A percentile compares a stretch with the other conserved stretches of the same genome.
phyloP scores from a whole-genome alignment of 148 eudicot genomes.

The Pharnaceum exiguum region DNA sequence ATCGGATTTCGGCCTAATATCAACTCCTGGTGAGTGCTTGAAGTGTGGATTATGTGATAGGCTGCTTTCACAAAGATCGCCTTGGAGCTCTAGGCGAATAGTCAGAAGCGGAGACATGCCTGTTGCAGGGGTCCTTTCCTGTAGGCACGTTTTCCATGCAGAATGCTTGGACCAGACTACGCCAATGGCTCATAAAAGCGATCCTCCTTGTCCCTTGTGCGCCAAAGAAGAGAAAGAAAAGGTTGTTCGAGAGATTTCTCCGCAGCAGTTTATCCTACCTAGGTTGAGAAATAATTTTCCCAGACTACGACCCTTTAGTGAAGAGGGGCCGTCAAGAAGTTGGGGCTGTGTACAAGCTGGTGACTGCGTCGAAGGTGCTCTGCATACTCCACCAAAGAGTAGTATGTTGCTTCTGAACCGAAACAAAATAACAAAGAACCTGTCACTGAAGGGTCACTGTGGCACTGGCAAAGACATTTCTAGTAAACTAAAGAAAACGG shows the following conservation, averaged over 20 bases:
- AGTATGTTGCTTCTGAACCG: slow-evolving; percentile 58
- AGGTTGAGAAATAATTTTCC: slow-evolving; percentile 48
- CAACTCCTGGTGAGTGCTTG: slow-evolving; percentile 27
- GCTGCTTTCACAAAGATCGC: slow-evolving; percentile 85
- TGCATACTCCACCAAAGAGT: slow-evolving; percentile 50
- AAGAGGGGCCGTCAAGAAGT: slow-evolving; percentile 62
- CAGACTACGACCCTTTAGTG: slow-evolving; percentile 42
- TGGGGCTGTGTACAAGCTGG: slow-evolving; percentile 87
- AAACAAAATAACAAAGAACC: slow-evolving; percentile 43
- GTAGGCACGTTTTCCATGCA: slow-evolving; percentile 89
- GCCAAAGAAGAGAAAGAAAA: slow-evolving; percentile 38
- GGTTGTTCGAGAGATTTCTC: no score
- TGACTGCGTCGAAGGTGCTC: slow-evolving; percentile 83
- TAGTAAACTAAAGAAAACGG: slow-evolving; percentile 53
- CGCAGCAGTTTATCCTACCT: slow-evolving; percentile 40
- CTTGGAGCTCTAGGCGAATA: slow-evolving; percentile 84
- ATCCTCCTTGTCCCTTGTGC: slow-evolving; percentile 95
- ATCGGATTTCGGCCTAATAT: slow-evolving; percentile 32
- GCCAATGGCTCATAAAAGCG: slow-evolving; percentile 60
- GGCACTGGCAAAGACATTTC: slow-evolving; percentile 53
- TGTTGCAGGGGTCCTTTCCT: slow-evolving; percentile 73
- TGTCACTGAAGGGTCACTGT: slow-evolving; percentile 42
- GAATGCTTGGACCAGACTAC: slow-evolving; percentile 90
- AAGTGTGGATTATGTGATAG: slow-evolving; percentile 81
- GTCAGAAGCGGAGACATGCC: slow-evolving; percentile 89